Conservation (phyloP, 169 alveolate genomes). For the Theileria annulata region DNA sequence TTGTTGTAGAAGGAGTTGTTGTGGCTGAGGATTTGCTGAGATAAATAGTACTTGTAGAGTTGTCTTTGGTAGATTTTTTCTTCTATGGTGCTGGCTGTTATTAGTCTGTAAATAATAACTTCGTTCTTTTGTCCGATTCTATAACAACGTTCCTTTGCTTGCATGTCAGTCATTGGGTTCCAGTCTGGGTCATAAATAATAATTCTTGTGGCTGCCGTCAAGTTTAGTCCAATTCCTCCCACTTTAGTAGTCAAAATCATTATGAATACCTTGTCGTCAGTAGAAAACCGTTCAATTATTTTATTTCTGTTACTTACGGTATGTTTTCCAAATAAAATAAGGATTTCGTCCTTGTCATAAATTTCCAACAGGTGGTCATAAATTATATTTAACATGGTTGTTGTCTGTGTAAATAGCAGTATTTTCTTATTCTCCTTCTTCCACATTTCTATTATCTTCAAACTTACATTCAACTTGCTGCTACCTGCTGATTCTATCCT, state of each 20-base stretch:
- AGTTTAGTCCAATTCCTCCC: constrained; percentile 96
- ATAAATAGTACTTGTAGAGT: constrained; percentile 69
- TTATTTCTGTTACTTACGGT: constrained; percentile 90
- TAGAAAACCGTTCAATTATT: constrained; percentile 84
- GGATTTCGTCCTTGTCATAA: constrained; percentile 74
- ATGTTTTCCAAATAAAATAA: constrained; percentile 94
- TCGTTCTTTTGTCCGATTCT: constrained; percentile 96
- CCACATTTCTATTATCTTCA: constrained; percentile 78
- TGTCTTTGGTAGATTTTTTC: constrained; percentile 90
- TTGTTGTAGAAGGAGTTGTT: constrained; percentile 2
- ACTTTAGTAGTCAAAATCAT: constrained; percentile 94
- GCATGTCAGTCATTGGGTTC: constrained; percentile 96
- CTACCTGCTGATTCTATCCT: constrained; percentile 66
- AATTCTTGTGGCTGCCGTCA: constrained; percentile 94
- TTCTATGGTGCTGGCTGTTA: constrained; percentile 94
- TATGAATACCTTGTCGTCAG: constrained; percentile 83
- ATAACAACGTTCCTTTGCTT: constrained; percentile 96
- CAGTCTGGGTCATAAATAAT: constrained; percentile 96
- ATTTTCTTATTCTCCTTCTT: constrained; percentile 80
- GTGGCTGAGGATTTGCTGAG: constrained; percentile 55
- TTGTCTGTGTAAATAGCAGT: constrained; percentile 90
- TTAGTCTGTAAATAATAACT: constrained; percentile 93
- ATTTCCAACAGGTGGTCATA: constrained; percentile 71
- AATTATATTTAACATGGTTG: constrained; percentile 89
- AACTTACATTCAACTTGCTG: constrained; percentile 88